These are phyloP conservation scores for Fistulina hepatica DNA, from an alignment of 1,284 basidiomycete genomes.

Conservation along the genomic window DNA sequence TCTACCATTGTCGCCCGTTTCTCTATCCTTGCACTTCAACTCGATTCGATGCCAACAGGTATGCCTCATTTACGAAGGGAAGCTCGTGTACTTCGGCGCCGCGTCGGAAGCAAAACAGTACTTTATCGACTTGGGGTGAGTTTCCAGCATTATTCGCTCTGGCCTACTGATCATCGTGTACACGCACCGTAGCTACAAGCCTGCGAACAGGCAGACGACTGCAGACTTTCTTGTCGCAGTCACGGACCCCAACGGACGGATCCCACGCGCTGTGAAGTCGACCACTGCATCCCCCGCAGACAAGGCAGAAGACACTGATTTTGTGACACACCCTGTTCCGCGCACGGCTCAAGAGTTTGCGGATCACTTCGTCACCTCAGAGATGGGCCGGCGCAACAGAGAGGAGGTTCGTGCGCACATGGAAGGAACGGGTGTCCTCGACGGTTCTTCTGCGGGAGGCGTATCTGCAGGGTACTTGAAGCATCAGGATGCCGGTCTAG, in stretches of 20 bases:
- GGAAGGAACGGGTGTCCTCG: too few relatives aligned
- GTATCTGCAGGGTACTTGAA: too few relatives aligned
- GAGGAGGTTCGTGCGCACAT: constrained; percentile 33
- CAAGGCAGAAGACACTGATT: too few relatives aligned
- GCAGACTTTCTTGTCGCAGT: constrained; percentile 49
- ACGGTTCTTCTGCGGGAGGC: too few relatives aligned
- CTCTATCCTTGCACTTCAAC: too few relatives aligned
- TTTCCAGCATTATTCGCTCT: constrained; percentile 29
- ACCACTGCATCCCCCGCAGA: constrained; percentile 8
- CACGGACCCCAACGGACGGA: constrained; percentile 47
- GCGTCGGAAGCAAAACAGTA: constrained; percentile 50
- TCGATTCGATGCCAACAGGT: too few relatives aligned
- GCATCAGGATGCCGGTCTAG: constrained; percentile 21
- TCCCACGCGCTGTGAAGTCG: constrained; percentile 33
- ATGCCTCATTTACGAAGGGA: constrained; percentile 46
- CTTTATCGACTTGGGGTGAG: constrained; percentile 59
- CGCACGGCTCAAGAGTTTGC: constrained; percentile 54
- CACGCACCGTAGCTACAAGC: too few relatives aligned
- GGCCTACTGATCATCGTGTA: too few relatives aligned
- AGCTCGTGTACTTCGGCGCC: constrained; percentile 66
- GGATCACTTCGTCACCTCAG: constrained; percentile 35
- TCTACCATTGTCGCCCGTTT: too few relatives aligned
- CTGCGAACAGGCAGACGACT: constrained; percentile 56
- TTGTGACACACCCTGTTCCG: too few relatives aligned
- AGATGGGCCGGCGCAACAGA: constrained; percentile 28